Base-by-base conservation (phyloP, 176 grass and related monocot genomes). In the Bothriochloa decipiens region DNA sequence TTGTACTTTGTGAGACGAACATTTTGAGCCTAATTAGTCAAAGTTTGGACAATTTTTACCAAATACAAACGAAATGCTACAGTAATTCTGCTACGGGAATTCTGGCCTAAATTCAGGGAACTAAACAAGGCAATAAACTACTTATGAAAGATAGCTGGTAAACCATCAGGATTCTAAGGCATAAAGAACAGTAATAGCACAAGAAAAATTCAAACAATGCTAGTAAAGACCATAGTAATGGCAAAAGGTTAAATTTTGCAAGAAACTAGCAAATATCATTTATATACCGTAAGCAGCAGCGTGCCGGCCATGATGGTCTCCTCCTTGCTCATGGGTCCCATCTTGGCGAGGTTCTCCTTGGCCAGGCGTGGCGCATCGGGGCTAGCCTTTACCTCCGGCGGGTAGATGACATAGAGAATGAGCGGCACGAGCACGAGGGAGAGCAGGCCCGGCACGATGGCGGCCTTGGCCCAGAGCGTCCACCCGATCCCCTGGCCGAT, bases 401-500 rank as follows among this genome's bases (percentile, higher is more conserved):
- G 93, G 75, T 99, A 99, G 72, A 99, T 91, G 14, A 96, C 11
- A 68, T 99, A 99, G 18, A 96, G 77, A 29, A 99, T 82, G 20
- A 99, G 70, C 1, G 96, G 96, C 78, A 99, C 96, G 15, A 99
- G 75, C 9, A 96, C 36, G 2, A 99, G 88, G 11, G 93, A 99
- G 2, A 96, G 75, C 27, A 99, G 32, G 8, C 96, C 96, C 1
- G 93, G 96, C 45, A 96, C 93, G 45, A 96, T 87, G 68, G 96
- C 96, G 0, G 93, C 93, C 89, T 91, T 91, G 11, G 93, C 96
- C 93, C 93, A 99, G n/a, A 96, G 91, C 11, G 93, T 99, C 96
- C 96, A 99, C 7, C 96, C 93, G 40, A 99, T 96, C 7, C 57
- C 74, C 80, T 99, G 72, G 15, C 93, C 93, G 11, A 99, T 94